Percentiles rank a stretch among this genome's conserved stretches.
Conservation (phyloP, 768 basidiomycete genomes). For the Rhodocollybia butyracea region DNA sequence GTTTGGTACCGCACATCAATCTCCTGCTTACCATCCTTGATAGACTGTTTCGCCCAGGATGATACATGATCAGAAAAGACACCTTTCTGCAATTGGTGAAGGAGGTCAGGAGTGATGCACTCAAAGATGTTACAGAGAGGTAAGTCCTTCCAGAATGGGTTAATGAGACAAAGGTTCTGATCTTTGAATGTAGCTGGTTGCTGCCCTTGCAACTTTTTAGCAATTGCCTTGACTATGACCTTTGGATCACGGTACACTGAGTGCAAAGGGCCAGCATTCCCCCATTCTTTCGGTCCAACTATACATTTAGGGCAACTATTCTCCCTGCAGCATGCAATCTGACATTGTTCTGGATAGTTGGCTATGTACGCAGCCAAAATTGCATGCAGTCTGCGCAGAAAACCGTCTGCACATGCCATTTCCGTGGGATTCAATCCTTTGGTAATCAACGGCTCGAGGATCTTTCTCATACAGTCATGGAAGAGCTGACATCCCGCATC, state of each 20-base stretch:
- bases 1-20: slow-evolving; percentile 26
- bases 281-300: slow-evolving; percentile 19
- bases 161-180: slow-evolving; percentile 10
- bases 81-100: slow-evolving; percentile 40
- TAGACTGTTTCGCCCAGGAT: slow-evolving; percentile 21
- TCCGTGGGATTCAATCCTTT: slow-evolving; percentile 25
- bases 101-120: slow-evolving; percentile 31
- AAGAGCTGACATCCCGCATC: slow-evolving; percentile 25
- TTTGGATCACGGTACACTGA: slow-evolving; percentile 7
- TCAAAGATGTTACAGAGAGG: slow-evolving; percentile 31
- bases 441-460: slow-evolving; percentile 25
- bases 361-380: slow-evolving; percentile 34
- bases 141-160: slow-evolving; percentile 40
- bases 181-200: slow-evolving; percentile 13
- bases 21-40: slow-evolving; percentile 16
- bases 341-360: slow-evolving; percentile 35
- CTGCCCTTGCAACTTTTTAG: slow-evolving; percentile 4
- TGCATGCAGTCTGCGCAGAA: slow-evolving; percentile 20
- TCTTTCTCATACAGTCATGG: slow-evolving; percentile 25
- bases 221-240: slow-evolving; percentile 8
- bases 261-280: slow-evolving; percentile 2
- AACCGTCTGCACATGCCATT: slow-evolving; percentile 30
- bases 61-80: slow-evolving; percentile 35
- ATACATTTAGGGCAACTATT: slow-evolving; percentile 25
- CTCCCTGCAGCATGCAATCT: slow-evolving; percentile 21